Percentiles rank a stretch among this genome's conserved stretches.
Evolutionary conservation across 768 basidiomycete genomes (phyloP).

Genomic region (Phallus indusiatus): DNA sequence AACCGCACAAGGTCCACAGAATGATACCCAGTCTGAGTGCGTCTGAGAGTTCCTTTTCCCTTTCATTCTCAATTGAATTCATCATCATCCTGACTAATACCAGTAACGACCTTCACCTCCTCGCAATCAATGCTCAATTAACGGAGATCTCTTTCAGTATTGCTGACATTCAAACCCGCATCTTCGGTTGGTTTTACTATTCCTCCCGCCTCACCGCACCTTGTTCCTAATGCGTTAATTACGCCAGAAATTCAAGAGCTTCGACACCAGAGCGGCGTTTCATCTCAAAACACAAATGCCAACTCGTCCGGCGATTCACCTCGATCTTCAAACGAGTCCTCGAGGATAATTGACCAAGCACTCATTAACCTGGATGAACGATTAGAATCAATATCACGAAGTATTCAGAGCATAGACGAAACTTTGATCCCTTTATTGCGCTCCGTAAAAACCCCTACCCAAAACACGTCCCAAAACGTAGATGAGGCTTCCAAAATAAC

Average conservation of each 20-base stretch:
- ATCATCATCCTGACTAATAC: not conserved
- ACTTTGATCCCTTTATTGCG: conserved; percentile 52
- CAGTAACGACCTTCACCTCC: conserved; percentile 58
- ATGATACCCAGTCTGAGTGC: conserved; percentile 59
- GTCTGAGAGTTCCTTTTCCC: conserved; percentile 16
- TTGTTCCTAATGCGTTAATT: not conserved
- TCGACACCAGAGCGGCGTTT: conserved; percentile 67
- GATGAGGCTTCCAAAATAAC: conserved; percentile 38
- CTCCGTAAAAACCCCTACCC: conserved; percentile 38
- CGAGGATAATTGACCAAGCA: conserved; percentile 70
- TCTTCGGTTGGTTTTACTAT: conserved; percentile 53
- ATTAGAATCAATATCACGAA: conserved; percentile 60
- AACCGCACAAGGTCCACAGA: conserved; percentile 26
- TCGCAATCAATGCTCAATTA: conserved; percentile 77
- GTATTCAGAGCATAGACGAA: conserved; percentile 60
- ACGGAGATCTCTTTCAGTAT: conserved; percentile 81
- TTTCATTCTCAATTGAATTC: conserved; percentile 15
- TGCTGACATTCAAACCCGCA: conserved; percentile 84
- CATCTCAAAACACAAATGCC: conserved; percentile 37
- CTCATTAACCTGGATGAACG: conserved; percentile 73
- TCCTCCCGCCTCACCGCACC: not conserved
- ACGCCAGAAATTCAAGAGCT: conserved; percentile 81
- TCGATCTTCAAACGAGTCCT: conserved; percentile 2
- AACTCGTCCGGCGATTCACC: not conserved
- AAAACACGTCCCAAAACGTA: conserved; percentile 24